Base-by-base conservation (phyloP, 2,329 filamentous ascomycete genomes). In the Diaporthe sp. region DNA sequence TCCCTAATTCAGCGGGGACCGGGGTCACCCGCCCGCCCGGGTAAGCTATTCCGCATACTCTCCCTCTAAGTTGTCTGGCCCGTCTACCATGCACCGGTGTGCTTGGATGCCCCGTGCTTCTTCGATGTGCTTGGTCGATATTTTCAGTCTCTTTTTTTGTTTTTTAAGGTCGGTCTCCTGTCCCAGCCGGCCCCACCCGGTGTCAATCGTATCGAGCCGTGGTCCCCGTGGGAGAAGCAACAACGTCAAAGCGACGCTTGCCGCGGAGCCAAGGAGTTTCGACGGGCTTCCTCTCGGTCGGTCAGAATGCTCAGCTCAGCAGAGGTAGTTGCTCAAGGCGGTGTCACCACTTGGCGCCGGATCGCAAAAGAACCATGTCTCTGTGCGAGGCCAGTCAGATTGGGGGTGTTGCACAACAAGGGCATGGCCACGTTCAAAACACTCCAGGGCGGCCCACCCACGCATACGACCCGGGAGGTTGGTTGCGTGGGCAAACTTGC, bases 11-110 rank as follows among this genome's bases (percentile, higher is more conserved):
- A 73, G 58, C 71, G 58, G 71, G 58, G 61, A 42, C 58, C 71
- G 60, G 71, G 71, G 71, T 37, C 58, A 46, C 58, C 71, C 71
- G 58, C 51, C 71, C 46, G 71, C 60, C 71, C 71, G 58, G 58
- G 71, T 55, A 55, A 73, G 60, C 46, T 37, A 65, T 51, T 73
- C 37, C 58, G 58, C 37, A 62, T 73, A 37, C 31, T 60, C 44
- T 65, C 44, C 57, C 71, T 57, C 46, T 46, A 57, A 6, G 25
- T n/a, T 34, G 57, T 55, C 46, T 70, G 37, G 49, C 19, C 65
- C n/a, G 31, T n/a, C 46, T 53, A 19, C 31, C 31, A 53, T 53
- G 65, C 39, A 68, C 65, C 46, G 7, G 46, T 22, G 46, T 55
- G 53, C 46, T 39, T 15, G 42, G 61, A 3, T 9, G 25, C 62